Percentiles rank a stretch among this genome's conserved stretches.
phyloP scores from a whole-genome alignment of 495 filamentous ascomycete genomes.

The Aspergillus indologenus region DNA sequence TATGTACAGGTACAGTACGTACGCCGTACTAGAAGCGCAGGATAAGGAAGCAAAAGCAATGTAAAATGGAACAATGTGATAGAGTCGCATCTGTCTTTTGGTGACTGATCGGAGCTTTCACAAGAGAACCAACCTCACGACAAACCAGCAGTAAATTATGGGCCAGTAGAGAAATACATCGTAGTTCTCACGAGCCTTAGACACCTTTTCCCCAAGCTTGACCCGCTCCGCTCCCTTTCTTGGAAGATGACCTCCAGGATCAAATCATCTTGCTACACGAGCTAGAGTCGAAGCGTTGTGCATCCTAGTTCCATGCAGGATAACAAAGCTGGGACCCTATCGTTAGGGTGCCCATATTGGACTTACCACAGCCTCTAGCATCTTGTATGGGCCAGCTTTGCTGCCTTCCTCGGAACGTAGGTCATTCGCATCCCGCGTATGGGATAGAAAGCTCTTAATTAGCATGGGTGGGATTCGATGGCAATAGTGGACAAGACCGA shows the following conservation, averaged over 20 bases:
- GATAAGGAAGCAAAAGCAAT: too few relatives aligned
- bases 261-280: constrained; percentile 18
- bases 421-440: background rate
- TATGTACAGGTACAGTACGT: too few relatives aligned
- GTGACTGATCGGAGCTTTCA: background rate
- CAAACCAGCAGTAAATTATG: background rate
- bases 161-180: background rate
- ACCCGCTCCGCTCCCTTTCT: constrained; percentile 7
- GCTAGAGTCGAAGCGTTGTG: constrained; percentile 11
- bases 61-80: too few relatives aligned
- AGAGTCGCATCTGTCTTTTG: background rate
- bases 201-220: constrained; percentile 3
- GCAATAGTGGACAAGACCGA: background rate
- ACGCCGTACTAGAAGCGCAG: too few relatives aligned
- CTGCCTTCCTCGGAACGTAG: background rate
- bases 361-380: constrained; percentile 1
- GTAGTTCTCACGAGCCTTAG: background rate
- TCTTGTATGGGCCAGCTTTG: constrained; percentile 12
- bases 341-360: constrained; percentile 7
- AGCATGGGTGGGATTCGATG: background rate
- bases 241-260: constrained; percentile 8
- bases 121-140: background rate
- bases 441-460: background rate
- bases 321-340: constrained; percentile 20
- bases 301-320: constrained; percentile 16